Conservation (phyloP, 169 alveolate species). For the Amoebophrya sp. region DNA sequence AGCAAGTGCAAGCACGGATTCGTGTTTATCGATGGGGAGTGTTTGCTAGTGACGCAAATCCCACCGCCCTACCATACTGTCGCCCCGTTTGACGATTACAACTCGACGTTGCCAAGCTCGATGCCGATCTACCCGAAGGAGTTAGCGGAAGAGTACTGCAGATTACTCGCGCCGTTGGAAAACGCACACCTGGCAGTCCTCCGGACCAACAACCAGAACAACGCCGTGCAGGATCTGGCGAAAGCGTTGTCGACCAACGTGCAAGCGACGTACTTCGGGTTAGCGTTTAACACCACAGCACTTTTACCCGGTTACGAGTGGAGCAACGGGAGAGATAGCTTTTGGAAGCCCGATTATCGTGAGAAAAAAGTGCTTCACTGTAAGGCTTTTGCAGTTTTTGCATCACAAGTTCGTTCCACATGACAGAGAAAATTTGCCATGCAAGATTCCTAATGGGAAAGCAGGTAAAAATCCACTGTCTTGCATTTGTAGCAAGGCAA, state of each 20-base stretch:
- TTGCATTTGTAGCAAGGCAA: no score
- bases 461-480: no score
- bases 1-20: not conserved
- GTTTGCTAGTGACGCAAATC: not conserved
- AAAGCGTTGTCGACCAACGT: not conserved
- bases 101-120: no score
- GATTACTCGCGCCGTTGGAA: not conserved
- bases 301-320: not conserved
- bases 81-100: no score
- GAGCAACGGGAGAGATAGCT: not conserved
- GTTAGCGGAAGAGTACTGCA: not conserved
- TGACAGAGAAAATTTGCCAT: no score
- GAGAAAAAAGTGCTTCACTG: no score
- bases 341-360: not conserved
- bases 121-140: no score
- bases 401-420: no score
- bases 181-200: not conserved
- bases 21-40: not conserved
- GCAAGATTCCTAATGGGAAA: no score
- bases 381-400: no score
- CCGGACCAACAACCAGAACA: not conserved
- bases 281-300: not conserved
- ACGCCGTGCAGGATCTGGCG: not conserved
- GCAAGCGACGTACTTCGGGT: not conserved
- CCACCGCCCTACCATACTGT: not conserved